Evolutionary conservation across 768 basidiomycete species (phyloP), one percentile per base, ranked within the genome.

Genomic region (Daedaleopsis nitida): DNA sequence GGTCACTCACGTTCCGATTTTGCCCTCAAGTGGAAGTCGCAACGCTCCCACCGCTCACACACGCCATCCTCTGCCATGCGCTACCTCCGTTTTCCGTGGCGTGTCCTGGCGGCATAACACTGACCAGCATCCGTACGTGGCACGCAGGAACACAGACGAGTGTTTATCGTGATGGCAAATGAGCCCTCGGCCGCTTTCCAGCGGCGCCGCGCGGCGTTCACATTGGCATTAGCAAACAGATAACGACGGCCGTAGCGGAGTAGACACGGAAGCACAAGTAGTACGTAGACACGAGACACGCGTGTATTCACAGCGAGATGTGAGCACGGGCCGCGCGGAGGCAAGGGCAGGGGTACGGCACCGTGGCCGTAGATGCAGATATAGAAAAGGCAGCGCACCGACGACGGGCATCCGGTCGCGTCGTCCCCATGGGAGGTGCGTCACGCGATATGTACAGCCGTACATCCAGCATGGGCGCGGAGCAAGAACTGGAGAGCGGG

Each of bases 151-250:
- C 7, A 32, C 27, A 32, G 3, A 32, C 27, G 27, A 32, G 27
- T 32, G 27, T 32, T 32, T n/a, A n/a, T n/a, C n/a, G n/a, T n/a
- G 39, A 42, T 10, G 17, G 17, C 39, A 42, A n/a, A 42, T 10
- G 39, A 10, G 39, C 39, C 39, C 39, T 12, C 39, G 11, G 39
- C 39, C 27, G 39, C 39, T 17, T 42, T 42, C 39, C 11, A 42
- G 83, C 64, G 54, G 83, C 64, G 54, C 79, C 67, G 35, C 64
- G 66, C 14, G 66, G 23, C 21, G 9, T 42, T 68, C 52, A 23
- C 35, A 14, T 34, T 3, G 16, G n/a, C 14, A n/a, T 11, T 35
- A n/a, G 11, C 9, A 53, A 38, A 53, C 17, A 11, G 37, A 19
- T 38, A 23, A 53, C 16, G 35, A 38, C n/a, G 9, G n/a, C 19